These are phyloP conservation scores for Debaryomyces sp. DNA, from an alignment of 1,139 yeast genomes.

Conservation along the genomic window DNA sequence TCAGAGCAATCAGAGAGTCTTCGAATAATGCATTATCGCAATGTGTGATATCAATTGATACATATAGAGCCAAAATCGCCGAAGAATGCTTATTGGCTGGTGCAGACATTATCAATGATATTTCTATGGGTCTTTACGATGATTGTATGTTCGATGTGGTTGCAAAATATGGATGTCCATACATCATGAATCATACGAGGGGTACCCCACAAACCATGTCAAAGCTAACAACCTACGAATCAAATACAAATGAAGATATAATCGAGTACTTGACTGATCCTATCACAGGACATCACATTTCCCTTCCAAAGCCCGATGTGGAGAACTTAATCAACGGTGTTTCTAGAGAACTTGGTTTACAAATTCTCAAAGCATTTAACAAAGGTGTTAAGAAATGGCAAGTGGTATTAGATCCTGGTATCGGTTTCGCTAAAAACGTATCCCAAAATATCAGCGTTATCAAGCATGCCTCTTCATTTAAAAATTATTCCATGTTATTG, in stretches of 20 bases:
- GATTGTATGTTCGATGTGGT: conserved; percentile 64
- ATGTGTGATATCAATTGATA: conserved; percentile 74
- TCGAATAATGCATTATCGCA: conserved; percentile 34
- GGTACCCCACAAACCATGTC: conserved; percentile 82
- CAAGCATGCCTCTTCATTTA: conserved; percentile 57
- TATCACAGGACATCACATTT: conserved; percentile 28
- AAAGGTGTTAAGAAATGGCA: conserved; percentile 88
- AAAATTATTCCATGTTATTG: conserved; percentile 46
- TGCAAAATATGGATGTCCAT: conserved; percentile 72
- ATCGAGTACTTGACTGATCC: conserved; percentile 42
- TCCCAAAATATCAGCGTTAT: conserved; percentile 70
- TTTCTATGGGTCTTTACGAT: conserved; percentile 81
- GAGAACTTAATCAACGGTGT: conserved; percentile 48
- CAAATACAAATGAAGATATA: conserved; percentile 41
- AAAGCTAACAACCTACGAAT: conserved; percentile 55
- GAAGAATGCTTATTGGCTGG: conserved; percentile 68
- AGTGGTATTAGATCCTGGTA: conserved; percentile 87
- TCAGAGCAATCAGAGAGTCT: conserved; percentile 57
- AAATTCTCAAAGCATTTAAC: conserved; percentile 57
- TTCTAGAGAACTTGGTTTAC: conserved; percentile 63
- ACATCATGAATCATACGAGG: conserved; percentile 81
- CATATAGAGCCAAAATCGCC: conserved; percentile 80
- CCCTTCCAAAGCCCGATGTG: conserved; percentile 27
- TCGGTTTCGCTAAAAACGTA: conserved; percentile 85
- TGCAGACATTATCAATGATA: conserved; percentile 90